Base-by-base conservation (phyloP, 129 eudicot genomes). In the Tagetes erecta region DNA sequence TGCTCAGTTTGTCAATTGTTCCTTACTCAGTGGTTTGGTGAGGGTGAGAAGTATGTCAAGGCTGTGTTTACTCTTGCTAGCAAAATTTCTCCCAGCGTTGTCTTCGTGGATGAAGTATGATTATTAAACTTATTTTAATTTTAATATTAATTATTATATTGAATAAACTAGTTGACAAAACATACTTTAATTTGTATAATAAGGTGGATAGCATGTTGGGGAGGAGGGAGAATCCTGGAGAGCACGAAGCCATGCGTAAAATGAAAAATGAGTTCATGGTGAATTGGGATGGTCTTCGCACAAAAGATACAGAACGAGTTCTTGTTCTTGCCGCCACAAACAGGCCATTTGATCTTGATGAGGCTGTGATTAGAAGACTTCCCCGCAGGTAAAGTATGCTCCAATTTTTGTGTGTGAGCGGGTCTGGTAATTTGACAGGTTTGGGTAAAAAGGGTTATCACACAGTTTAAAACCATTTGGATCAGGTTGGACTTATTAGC, bases 181-280 rank as follows among this genome's bases (percentile, higher is more conserved):
- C n/a, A 4, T 71, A 47, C 20, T 31, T 45, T 27, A 37, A 38
- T 66, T 36, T 14, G 37, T 68, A 27, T 64, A 34, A 11, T 3
- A 67, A 93, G 98, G 98, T 86, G 86, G 98, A 93, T 75, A 93
- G 98, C 84, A 87, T 93, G 98, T 75, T 93, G 85, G 96, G 98
- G 2, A 67, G 98, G 71, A 83, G 98, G 81, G 98, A 90, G 72
- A 90, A 90, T 68, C 92, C 98, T 0, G 96, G 96, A 59, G 98
- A 93, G 72, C 96, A 92, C 46, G 98, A 92, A 81, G 96, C 96
- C 55, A 92, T 87, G 95, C 90, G 98, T 59, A 89, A 92, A 68
- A 92, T 92, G 96, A 92, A 92, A 76, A 92, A 92, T 67, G 98
- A 92, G 73, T 92, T 92, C 60, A 92, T 92, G 98, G 90, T 92